Percentiles rank a stretch among this genome's conserved stretches.
Evolutionary conservation across 75 land plant genomes (phyloP).

Genomic region (Pseudotsuga menziesii): DNA sequence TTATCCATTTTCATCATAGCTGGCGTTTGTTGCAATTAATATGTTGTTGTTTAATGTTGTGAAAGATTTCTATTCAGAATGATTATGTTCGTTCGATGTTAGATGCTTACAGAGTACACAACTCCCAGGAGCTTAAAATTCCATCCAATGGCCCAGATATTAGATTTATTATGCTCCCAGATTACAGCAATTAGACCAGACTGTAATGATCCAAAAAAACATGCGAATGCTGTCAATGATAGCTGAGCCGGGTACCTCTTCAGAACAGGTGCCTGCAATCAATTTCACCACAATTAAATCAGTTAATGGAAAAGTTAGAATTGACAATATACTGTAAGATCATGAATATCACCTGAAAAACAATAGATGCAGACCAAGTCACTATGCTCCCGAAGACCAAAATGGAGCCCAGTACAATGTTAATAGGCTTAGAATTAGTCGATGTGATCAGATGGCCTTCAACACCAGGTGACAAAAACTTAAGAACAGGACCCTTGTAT

Average conservation of each 20-base stretch:
- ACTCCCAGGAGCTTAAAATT: conserved; percentile 36
- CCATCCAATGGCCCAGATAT: conserved; percentile 37
- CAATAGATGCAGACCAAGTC: neutral
- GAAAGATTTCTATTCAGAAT: too few species aligned
- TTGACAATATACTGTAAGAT: neutral
- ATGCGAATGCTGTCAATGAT: conserved; percentile 52
- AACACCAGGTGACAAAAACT: neutral
- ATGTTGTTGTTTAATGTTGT: too few species aligned
- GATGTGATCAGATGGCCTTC: too few species aligned
- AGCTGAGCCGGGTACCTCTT: conserved; percentile 50
- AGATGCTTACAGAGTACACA: conserved; percentile 25
- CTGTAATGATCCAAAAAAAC: conserved; percentile 38
- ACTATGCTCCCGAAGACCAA: neutral
- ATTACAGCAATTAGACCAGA: conserved; percentile 36
- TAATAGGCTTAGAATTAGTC: conserved; percentile 17
- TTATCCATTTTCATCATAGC: too few species aligned
- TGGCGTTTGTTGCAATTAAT: too few species aligned
- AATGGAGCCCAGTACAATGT: conserved; percentile 11
- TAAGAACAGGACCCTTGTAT: neutral
- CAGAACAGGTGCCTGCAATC: conserved; percentile 36
- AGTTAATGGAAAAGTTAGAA: neutral
- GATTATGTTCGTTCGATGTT: neutral
- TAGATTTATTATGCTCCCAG: conserved; percentile 16
- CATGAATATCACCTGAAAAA: neutral
- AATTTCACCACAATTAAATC: neutral